Base-by-base conservation (phyloP, 331 rosid genomes). In the Arachis monticola region DNA sequence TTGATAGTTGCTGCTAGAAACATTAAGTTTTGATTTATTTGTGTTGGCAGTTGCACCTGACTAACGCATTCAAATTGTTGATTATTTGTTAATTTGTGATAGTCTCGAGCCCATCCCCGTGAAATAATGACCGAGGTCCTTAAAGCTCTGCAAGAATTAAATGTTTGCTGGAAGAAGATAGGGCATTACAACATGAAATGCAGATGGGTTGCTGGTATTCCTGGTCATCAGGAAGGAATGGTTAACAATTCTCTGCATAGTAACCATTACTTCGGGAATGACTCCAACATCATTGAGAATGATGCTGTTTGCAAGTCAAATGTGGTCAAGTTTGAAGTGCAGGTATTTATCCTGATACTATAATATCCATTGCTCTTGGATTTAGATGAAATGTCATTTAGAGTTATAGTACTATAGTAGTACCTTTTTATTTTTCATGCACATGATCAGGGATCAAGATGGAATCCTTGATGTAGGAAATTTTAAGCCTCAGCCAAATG, bases 121-220 rank as follows among this genome's bases (percentile, higher is more conserved):
- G 99, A 92, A 79, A 87, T 94, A 84, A 94, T 94, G 97, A 81
- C 85, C 0, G 96, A 94, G 86, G 99, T 94, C 70, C 97, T 95
- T 41, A 92, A 92, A 77, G 97, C 97, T 66, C 84, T 95, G 75
- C 97, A 89, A 85, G 97, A 81, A 80, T 74, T 94, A 70, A 90
- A 70, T 72, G 99, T 94, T 51, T 72, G 90, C 63, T 94, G 99
- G 99, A 94, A 94, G 89, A 94, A 90, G 89, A 92, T 92, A 70
- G 97, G 97, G 5, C 95, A 87, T 76, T 94, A 94, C 84, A 94
- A 90, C 81, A 90, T 94, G 97, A 94, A 94, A 85, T 94, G 99
- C 75, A 83, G 89, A 84, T 92, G 97, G 95, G 78, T 79, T 56
- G 84, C 86, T 22, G 88, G 83, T 53, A 58, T 67, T 73, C 73